These are phyloP conservation scores for Colletotrichum caudatum DNA, from an alignment of 2,329 filamentous ascomycete species.

Conservation along the genomic window DNA sequence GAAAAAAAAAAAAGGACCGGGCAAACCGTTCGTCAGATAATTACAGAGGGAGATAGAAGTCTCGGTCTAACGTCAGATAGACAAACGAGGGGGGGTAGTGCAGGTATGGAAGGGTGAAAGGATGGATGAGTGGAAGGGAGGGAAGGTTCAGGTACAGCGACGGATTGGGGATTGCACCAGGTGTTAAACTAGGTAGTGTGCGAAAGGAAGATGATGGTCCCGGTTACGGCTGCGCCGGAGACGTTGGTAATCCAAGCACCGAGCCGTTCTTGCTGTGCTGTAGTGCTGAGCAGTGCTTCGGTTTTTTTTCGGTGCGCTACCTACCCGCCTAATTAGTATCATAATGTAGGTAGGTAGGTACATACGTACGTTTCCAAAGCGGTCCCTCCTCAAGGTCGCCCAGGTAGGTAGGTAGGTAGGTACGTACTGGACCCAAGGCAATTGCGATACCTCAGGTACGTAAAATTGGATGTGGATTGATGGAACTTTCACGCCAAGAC, in stretches of 20 bases:
- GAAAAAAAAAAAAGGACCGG: background rate
- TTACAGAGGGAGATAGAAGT: conserved; percentile 1
- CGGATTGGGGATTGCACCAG: conserved; percentile 13
- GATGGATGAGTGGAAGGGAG: conserved; percentile 16
- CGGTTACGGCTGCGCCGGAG: conserved; percentile 16
- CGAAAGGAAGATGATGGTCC: conserved; percentile 10
- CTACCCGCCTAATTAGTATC: background rate
- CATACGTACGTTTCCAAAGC: too few species aligned
- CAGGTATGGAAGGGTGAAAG: conserved; percentile 19
- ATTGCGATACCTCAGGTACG: background rate
- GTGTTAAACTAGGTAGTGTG: background rate
- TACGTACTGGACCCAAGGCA: conserved; percentile 5
- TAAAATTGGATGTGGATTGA: background rate
- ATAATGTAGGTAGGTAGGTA: too few species aligned
- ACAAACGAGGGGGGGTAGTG: conserved; percentile 5
- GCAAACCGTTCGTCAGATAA: conserved; percentile 9
- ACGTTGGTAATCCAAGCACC: background rate
- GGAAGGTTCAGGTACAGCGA: conserved; percentile 14
- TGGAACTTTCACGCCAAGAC: conserved; percentile 14
- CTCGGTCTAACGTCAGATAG: background rate
- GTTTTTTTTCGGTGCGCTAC: conserved; percentile 2
- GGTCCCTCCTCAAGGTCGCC: too few species aligned
- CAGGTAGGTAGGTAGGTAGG: too few species aligned
- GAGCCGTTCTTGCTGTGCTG: conserved; percentile 4
- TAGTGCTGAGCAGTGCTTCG: background rate